Percentiles rank a stretch among this genome's conserved stretches.
phyloP scores from a whole-genome alignment of 768 basidiomycete genomes.

The Mycena polygramma region DNA sequence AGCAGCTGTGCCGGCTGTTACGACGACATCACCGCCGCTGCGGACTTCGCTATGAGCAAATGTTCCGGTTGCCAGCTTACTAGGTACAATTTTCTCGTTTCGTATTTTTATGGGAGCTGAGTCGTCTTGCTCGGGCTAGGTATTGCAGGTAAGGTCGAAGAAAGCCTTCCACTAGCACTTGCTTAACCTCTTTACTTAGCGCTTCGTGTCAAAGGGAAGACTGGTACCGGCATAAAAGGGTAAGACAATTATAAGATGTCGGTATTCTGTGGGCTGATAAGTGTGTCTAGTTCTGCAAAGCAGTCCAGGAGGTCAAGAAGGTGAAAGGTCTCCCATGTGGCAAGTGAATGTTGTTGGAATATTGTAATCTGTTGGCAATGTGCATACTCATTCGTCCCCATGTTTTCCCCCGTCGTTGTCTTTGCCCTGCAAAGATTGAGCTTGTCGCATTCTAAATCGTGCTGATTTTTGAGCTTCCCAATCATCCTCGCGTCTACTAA shows the following conservation, averaged over 20 bases:
- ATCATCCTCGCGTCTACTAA: too few species aligned
- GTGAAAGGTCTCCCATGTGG: conserved; percentile 1
- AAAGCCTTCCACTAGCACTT: too few species aligned
- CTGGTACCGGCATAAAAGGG: conserved; percentile 24
- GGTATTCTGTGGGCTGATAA: not conserved
- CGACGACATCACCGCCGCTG: not conserved
- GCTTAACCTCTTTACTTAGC: not conserved
- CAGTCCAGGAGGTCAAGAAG: conserved; percentile 23
- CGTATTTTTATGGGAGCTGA: not conserved
- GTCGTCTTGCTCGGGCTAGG: not conserved
- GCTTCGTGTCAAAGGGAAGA: conserved; percentile 18
- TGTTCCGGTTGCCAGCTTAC: conserved; percentile 24
- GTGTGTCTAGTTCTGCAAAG: conserved; percentile 14
- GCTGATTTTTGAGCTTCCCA: too few species aligned
- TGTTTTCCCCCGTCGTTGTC: too few species aligned
- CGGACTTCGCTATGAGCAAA: conserved; percentile 11
- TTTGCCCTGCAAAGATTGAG: too few species aligned
- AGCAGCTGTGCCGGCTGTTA: conserved; percentile 17
- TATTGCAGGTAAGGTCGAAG: conserved; percentile 21
- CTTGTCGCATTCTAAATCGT: too few species aligned
- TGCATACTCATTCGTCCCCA: too few species aligned
- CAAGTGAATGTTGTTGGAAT: too few species aligned
- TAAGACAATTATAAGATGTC: not conserved
- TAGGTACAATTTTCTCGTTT: not conserved
- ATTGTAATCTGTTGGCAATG: too few species aligned